Percentiles rank a stretch among this genome's conserved stretches.
Evolutionary conservation across 345 rosid genomes (phyloP).

Genomic region (Chamaenerion angustifolium): DNA sequence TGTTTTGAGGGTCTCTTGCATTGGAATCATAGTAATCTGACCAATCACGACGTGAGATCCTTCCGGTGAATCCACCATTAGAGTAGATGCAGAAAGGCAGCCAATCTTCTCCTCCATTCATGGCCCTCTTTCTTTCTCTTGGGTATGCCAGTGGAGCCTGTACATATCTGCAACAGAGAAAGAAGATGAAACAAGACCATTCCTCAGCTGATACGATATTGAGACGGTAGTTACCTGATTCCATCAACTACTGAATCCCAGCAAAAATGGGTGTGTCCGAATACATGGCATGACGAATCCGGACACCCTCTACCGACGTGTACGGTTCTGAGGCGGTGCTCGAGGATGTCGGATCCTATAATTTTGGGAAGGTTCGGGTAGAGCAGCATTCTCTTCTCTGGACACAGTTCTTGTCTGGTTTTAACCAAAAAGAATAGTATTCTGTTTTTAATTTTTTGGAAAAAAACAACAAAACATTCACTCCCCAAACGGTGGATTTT

Average conservation of each 20-base stretch:
- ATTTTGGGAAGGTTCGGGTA: conserved; percentile 59
- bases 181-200: neutral
- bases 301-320: conserved; percentile 21
- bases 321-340: conserved; percentile 41
- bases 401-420: conserved; percentile 57
- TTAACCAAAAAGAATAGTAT: neutral
- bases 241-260: conserved; percentile 58
- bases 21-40: conserved; percentile 44
- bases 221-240: conserved; percentile 27
- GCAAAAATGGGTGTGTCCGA: conserved; percentile 69
- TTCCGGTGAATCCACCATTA: conserved; percentile 24
- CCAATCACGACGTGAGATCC: conserved; percentile 41
- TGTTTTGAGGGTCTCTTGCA: conserved; percentile 30
- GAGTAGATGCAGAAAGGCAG: conserved; percentile 42
- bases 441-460: neutral
- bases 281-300: conserved; percentile 35
- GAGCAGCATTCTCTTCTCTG: conserved; percentile 60
- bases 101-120: conserved; percentile 53
- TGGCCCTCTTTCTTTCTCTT: conserved; percentile 41
- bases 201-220: neutral
- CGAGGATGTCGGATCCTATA: conserved; percentile 53
- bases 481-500: neutral
- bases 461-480: neutral
- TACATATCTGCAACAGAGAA: conserved; percentile 27
- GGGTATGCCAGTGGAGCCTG: conserved; percentile 70